Base-by-base conservation (phyloP, 352 stramenopile genomes). In the Discostella stelligera region DNA sequence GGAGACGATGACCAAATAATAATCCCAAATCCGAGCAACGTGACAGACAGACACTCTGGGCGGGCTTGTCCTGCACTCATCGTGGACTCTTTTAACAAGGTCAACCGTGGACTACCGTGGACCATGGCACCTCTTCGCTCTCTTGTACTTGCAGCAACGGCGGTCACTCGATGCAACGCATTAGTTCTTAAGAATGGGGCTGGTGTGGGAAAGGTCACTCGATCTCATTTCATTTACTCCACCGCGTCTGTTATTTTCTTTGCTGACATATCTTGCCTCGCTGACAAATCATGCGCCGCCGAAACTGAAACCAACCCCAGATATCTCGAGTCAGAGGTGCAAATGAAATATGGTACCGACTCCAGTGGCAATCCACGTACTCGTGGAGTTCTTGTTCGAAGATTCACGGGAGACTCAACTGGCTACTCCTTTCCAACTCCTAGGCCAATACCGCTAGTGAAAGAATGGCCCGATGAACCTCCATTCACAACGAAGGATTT, bases 401-500 rank as follows among this genome's bases (percentile, higher is more conserved):
- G 82, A 13, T 89, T 89, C 20, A 93, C 88, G 0, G 88, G 88
- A 64, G 88, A 93, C 68, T 86, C 72, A 14, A 93, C 88, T 16
- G 84, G 84, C 0, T 93, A 85, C 59, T 66, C 64, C 0, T 93
- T 93, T 64, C 74, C 82, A 3, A 66, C 82, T 7, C 73, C 73
- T 54, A 64, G 69, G 23, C 79, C 82, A 20, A 66, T 93, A 61
- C 64, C 61, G 37, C 61, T 93, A 0, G 85, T 91, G 6, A 84
- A 88, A 66, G 69, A 87, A 73, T 93, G 88, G 88, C 88, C 88
- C n/a, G 71, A 86, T 25, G 56, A 78, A 64, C 66, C 74, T 48
- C 85, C 86, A 13, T 94, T 91, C 62, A 71, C 52, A 5, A 66
- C 76, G n/a, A 74, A 89, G 80, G 87, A 94, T 64, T 94, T 94